phyloP scores from a whole-genome alignment of 805 yeast genomes.

The Clavispora vitiphila region DNA sequence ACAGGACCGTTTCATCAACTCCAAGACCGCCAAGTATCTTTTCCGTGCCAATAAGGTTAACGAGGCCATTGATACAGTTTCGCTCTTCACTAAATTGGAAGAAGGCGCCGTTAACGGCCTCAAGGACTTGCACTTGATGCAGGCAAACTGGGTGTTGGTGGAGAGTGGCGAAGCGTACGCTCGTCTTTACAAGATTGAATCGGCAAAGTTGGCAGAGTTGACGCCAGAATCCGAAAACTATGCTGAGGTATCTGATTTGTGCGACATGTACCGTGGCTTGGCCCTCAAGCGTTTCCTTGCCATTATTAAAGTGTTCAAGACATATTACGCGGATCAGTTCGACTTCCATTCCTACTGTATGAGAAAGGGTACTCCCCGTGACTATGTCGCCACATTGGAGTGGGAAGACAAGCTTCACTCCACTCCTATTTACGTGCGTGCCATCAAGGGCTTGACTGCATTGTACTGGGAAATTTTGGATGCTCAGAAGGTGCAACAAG shows the following conservation, averaged over 20 bases:
- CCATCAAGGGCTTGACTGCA: slow-evolving; percentile 57
- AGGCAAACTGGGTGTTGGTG: slow-evolving; percentile 81
- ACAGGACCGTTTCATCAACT: slow-evolving; percentile 88
- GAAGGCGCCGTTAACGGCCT: slow-evolving; percentile 81
- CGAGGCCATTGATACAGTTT: slow-evolving; percentile 66
- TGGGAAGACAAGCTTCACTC: slow-evolving; percentile 80
- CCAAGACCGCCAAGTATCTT: slow-evolving; percentile 80
- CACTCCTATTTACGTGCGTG: slow-evolving; percentile 69
- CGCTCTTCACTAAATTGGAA: slow-evolving; percentile 74
- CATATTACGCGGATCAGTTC: slow-evolving; percentile 76
- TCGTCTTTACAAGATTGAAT: slow-evolving; percentile 44
- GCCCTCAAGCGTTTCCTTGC: slow-evolving; percentile 75
- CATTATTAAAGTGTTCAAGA: slow-evolving; percentile 61
- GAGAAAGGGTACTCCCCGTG: slow-evolving; percentile 85
- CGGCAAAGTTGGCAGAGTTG: slow-evolving; percentile 14
- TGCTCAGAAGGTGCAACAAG: slow-evolving; percentile 21
- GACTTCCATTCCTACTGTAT: slow-evolving; percentile 93
- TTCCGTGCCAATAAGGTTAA: slow-evolving; percentile 71
- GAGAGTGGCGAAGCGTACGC: slow-evolving; percentile 82
- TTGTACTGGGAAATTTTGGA: slow-evolving; percentile 44
- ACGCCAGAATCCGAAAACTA: slow-evolving; percentile 20
- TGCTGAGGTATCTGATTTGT: slow-evolving; percentile 32
- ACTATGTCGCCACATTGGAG: slow-evolving; percentile 66
- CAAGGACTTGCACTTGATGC: slow-evolving; percentile 81
- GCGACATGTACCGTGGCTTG: slow-evolving; percentile 54